Conservation (phyloP, 768 basidiomycete species). For the Mycena amicta region DNA sequence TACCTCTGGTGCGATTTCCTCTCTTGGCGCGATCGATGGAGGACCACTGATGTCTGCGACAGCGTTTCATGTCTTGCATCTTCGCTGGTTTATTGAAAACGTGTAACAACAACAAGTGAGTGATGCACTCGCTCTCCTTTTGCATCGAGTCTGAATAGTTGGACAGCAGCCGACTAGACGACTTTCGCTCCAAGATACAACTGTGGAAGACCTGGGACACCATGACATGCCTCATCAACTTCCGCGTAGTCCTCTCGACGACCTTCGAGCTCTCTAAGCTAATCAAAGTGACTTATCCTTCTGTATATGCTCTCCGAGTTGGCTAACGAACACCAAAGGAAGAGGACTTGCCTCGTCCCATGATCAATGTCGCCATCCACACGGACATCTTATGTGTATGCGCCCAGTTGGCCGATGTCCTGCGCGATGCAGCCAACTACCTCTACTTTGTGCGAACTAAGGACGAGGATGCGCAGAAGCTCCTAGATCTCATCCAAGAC, state of each 20-base stretch:
- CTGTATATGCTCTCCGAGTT: neutral
- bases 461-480: conserved; percentile 18
- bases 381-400: conserved; percentile 18
- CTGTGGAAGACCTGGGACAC: conserved; percentile 18
- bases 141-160: too few species aligned
- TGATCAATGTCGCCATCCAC: conserved; percentile 15
- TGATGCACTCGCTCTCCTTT: too few species aligned
- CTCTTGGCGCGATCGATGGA: neutral
- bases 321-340: neutral
- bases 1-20: conserved; percentile 10
- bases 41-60: neutral
- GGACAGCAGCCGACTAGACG: conserved; percentile 4
- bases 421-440: conserved; percentile 1
- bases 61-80: neutral
- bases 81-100: neutral
- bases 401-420: conserved; percentile 12
- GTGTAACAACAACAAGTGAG: neutral
- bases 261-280: conserved; percentile 11
- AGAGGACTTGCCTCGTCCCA: conserved; percentile 5
- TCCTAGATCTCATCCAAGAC: conserved; percentile 25
- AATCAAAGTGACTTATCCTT: conserved; percentile 3
- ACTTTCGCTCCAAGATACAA: neutral
- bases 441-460: too few species aligned
- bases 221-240: conserved; percentile 12
- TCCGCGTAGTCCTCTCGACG: conserved; percentile 7